Percentiles rank a stretch among this genome's conserved stretches.
phyloP scores from a whole-genome alignment of 2,329 filamentous ascomycete species.

The Albophoma yamanashiensis region DNA sequence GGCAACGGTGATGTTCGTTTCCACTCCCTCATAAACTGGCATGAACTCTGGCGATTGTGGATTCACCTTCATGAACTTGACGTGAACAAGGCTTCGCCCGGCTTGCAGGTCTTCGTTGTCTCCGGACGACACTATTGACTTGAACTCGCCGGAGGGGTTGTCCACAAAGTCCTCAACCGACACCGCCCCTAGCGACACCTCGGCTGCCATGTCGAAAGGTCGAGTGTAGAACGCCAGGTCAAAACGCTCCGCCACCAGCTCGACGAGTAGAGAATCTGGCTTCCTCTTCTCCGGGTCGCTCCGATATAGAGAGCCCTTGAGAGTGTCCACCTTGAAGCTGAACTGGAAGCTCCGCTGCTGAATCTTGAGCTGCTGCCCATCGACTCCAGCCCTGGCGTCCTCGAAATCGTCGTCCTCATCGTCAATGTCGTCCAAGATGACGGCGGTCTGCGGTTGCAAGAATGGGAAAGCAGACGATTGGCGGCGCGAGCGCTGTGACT shows the following conservation, averaged over 20 bases:
- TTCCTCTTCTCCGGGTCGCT: conserved; percentile 70
- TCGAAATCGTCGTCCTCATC: conserved; percentile 57
- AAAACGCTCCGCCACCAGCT: conserved; percentile 84
- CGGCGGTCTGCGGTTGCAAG: conserved; percentile 58
- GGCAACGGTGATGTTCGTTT: conserved; percentile 81
- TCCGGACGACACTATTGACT: conserved; percentile 87
- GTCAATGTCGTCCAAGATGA: conserved; percentile 70
- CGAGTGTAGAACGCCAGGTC: conserved; percentile 79
- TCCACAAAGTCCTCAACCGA: conserved; percentile 94
- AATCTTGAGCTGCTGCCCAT: conserved; percentile 52
- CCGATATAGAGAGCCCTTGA: conserved; percentile 85
- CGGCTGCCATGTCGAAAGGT: conserved; percentile 85
- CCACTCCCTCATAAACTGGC: conserved; percentile 82
- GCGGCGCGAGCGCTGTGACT: conserved; percentile 36
- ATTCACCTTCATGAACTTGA: conserved; percentile 87
- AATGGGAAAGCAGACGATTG: conserved; percentile 68
- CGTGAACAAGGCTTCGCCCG: conserved; percentile 70
- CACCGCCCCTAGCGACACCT: conserved; percentile 77
- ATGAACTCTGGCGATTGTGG: conserved; percentile 87
- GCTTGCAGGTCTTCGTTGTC: conserved; percentile 61
- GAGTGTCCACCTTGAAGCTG: conserved; percentile 87
- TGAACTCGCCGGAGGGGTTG: conserved; percentile 80
- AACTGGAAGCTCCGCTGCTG: conserved; percentile 92
- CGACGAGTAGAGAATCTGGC: conserved; percentile 74
- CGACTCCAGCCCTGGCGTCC: conserved; percentile 49